Percentiles rank a stretch among this genome's conserved stretches.
Conservation (phyloP, 2,329 filamentous ascomycete species). For the Fusarium sarcochroum region DNA sequence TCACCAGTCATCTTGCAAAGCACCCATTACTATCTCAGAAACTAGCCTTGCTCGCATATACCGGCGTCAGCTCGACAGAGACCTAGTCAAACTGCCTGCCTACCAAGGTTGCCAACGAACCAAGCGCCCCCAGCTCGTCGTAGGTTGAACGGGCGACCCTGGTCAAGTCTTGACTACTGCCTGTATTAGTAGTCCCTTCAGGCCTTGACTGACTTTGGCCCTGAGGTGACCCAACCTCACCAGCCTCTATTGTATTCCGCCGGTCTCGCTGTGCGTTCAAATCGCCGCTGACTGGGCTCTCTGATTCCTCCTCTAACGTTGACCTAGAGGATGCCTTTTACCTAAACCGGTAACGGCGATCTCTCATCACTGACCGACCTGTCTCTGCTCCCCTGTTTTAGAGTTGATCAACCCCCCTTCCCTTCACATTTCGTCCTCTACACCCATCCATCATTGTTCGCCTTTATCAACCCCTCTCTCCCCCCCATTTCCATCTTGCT, state of each 20-base stretch:
- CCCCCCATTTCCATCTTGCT: slow-evolving; percentile 24
- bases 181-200: too few relatives aligned
- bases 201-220: slow-evolving; percentile 13
- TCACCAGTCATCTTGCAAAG: slow-evolving; percentile 20
- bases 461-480: slow-evolving; percentile 46
- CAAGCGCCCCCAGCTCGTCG: slow-evolving; percentile 8
- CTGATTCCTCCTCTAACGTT: slow-evolving; percentile 37
- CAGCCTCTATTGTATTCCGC: slow-evolving; percentile 23
- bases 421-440: slow-evolving; percentile 36
- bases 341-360: slow-evolving; percentile 49
- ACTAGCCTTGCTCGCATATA: slow-evolving; percentile 36
- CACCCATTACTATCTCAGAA: slow-evolving; percentile 20
- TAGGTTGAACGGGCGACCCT: slow-evolving; percentile 16
- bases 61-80: slow-evolving; percentile 27
- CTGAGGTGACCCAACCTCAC: slow-evolving; percentile 6
- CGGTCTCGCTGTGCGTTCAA: slow-evolving; percentile 40
- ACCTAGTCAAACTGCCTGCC: slow-evolving; percentile 8
- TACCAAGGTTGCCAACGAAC: slow-evolving; percentile 3
- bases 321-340: slow-evolving; percentile 33
- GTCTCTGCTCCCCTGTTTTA: slow-evolving; percentile 46
- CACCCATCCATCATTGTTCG: slow-evolving; percentile 34
- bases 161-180: slow-evolving; percentile 18
- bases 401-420: slow-evolving; percentile 47
- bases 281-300: slow-evolving; percentile 31
- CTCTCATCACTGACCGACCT: slow-evolving; percentile 43